Evolutionary conservation across 1,284 basidiomycete species (phyloP), one percentile per base, ranked within the genome.

Genomic region (Hypsizygus ulmarius): DNA sequence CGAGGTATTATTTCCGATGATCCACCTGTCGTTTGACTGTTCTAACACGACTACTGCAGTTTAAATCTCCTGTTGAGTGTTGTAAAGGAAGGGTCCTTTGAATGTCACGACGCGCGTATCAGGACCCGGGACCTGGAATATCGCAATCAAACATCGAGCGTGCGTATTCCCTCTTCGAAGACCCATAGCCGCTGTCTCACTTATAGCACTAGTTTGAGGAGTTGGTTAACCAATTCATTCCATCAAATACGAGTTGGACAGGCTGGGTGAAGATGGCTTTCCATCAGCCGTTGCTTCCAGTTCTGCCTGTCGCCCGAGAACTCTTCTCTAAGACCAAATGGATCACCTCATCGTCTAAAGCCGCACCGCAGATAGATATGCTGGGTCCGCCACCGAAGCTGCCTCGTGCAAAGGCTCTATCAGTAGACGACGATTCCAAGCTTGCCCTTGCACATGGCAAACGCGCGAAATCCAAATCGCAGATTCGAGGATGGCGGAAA

Each of bases 101-200:
- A 85, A 50, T 87, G 81, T 52, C 80, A 78, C 29, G 84, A 89
- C 54, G 87, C 85, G 12, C 78, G 78, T 21, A 87, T 89, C 60
- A 78, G 77, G 50, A 89, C 86, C 7, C 75, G 84, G 44, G 80
- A 83, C 47, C 67, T 97, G 40, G 84, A 88, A 59, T 95, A 93
- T 66, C 79, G 82, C 54, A 93, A 95, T 64, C 85, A 91, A 65
- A 93, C 92, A 0, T 93, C 84, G 81, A 90, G 87, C 66, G 87
- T 90, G 65, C 57, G 86, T 64, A 19, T 35, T n/a, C 14, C 19
- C 30, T 7, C 4, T 11, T 5, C 9, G 28, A n/a, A 12, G 9
- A 8, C 11, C 30, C n/a, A 10, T 9, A 21, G 10, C 8, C 10
- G 28, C n/a, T n/a, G n/a, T 10, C 29, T 41, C 19, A 52, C 18